These are phyloP conservation scores for Neurospora africana DNA, from an alignment of 495 filamentous ascomycete species.

Conservation along the genomic window DNA sequence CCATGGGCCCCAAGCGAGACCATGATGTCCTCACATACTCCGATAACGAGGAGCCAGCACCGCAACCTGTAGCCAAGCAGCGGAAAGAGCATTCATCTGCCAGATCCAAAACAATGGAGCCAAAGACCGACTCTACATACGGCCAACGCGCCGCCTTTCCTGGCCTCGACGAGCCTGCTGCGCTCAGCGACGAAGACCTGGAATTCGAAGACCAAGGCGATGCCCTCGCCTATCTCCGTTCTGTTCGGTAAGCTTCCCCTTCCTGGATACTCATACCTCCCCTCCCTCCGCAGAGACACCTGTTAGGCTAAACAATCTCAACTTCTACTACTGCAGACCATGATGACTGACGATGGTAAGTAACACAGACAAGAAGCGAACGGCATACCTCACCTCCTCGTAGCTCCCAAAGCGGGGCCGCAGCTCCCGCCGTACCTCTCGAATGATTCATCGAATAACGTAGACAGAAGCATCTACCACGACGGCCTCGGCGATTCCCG, in stretches of 20 bases:
- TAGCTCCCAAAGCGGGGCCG: constrained; percentile 42
- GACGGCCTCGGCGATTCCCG: constrained; percentile 36
- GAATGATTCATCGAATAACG: constrained; percentile 15
- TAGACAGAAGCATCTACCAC: constrained; percentile 33
- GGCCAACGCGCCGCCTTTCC: constrained; percentile 73
- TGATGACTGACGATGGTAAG: constrained; percentile 32
- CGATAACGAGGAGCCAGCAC: constrained; percentile 3
- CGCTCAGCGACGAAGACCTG: constrained; percentile 35
- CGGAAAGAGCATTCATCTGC: constrained; percentile 12
- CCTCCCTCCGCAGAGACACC: constrained; percentile 2
- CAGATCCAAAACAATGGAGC: constrained; percentile 14
- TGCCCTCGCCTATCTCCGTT: constrained; percentile 64
- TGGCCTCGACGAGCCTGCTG: constrained; percentile 44
- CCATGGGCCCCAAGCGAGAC: constrained; percentile 24
- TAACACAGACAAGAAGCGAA: constrained; percentile 60
- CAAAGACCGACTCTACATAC: constrained; percentile 50
- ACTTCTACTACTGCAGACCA: constrained; percentile 10
- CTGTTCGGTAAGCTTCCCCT: constrained; percentile 59
- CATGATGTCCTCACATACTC: constrained; percentile 2
- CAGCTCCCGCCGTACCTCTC: constrained; percentile 24
- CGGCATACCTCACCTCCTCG: constrained; percentile 54
- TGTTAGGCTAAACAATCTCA: constrained; percentile 22
- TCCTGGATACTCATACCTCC: constrained; percentile 4
- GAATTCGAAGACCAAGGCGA: constrained; percentile 48
- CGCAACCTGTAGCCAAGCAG: constrained; percentile 19